Conservation (phyloP, 2,329 filamentous ascomycete genomes). For the Talaromyces marneffei region DNA sequence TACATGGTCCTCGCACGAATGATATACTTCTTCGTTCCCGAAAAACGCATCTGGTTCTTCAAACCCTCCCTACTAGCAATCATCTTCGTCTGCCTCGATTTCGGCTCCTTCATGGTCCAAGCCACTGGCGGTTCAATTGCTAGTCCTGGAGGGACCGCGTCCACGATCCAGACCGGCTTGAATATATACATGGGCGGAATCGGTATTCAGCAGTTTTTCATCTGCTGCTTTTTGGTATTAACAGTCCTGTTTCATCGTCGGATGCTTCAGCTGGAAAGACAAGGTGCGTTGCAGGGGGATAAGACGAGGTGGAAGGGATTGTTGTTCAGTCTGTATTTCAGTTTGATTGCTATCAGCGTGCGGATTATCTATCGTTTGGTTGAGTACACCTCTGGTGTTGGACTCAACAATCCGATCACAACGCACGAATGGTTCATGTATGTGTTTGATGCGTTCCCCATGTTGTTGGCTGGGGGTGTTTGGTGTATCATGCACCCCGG, state of each 20-base stretch:
- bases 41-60: constrained; percentile 33
- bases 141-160: neutral
- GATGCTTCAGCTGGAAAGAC: constrained; percentile 22
- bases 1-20: constrained; percentile 46
- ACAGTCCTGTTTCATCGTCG: constrained; percentile 45
- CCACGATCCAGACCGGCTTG: constrained; percentile 19
- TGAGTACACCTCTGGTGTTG: constrained; percentile 52
- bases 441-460: constrained; percentile 50
- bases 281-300: neutral
- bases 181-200: constrained; percentile 30
- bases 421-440: constrained; percentile 57
- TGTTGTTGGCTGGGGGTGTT: constrained; percentile 32
- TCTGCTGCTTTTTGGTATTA: constrained; percentile 46
- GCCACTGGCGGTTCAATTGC: constrained; percentile 22
- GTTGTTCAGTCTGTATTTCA: constrained; percentile 48
- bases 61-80: constrained; percentile 33
- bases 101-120: constrained; percentile 21
- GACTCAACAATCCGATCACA: constrained; percentile 38
- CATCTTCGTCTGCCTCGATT: constrained; percentile 40
- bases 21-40: constrained; percentile 41
- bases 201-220: constrained; percentile 50
- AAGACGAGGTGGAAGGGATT: constrained; percentile 21
- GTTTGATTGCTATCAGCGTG: constrained; percentile 45
- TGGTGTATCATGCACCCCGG: constrained; percentile 5
- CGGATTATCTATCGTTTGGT: constrained; percentile 55